Evolutionary conservation across 1,284 basidiomycete genomes (phyloP), one percentile per base, ranked within the genome.

Genomic region (Trametes polyzona): DNA sequence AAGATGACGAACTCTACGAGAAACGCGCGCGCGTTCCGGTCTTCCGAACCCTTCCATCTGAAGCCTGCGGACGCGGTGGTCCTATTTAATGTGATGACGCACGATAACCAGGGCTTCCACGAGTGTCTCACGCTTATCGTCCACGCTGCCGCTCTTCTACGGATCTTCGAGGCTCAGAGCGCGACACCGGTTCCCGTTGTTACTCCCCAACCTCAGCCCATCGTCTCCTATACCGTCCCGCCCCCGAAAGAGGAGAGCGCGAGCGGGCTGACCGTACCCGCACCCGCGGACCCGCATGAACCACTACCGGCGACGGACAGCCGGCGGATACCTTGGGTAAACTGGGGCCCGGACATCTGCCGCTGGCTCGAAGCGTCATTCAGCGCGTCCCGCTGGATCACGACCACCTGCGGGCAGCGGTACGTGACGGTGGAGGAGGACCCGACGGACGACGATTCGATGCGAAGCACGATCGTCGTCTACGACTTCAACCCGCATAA

Each of bases 341-440:
- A 44, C 16, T 68, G 67, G 67, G 67, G 67, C 27, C 63, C 65
- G 0, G 43, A 54, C 6, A 40, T 53, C 14, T 63, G 62, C 42
- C 58, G 65, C 21, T 66, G 59, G 60, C 57, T 68, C 40, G 58
- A 63, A 27, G 60, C 59, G 11, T 59, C 63, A 12, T 61, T 58
- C 42, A 49, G 62, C 30, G 60, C 62, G 1, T 63, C 52, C 17
- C 60, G 63, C n/a, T 68, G 67, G 67, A 68, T 68, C 55, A 68
- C 67, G 16, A 64, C 62, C 12, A 66, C 63, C 8, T 68, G 67
- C 42, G 67, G 67, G n/a, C 65, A 68, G 46, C 65, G 67, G 12
- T 63, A 62, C 53, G 63, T 64, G 29, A 61, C 59, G 3, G 61
- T 64, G 17, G 63, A 62, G 26, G 61, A 65, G 40, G 63, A 63